A percentile compares a stretch with the other conserved stretches of the same genome.
phyloP scores from a whole-genome alignment of 2,329 filamentous ascomycete species.

The Exophiala calicioides region DNA sequence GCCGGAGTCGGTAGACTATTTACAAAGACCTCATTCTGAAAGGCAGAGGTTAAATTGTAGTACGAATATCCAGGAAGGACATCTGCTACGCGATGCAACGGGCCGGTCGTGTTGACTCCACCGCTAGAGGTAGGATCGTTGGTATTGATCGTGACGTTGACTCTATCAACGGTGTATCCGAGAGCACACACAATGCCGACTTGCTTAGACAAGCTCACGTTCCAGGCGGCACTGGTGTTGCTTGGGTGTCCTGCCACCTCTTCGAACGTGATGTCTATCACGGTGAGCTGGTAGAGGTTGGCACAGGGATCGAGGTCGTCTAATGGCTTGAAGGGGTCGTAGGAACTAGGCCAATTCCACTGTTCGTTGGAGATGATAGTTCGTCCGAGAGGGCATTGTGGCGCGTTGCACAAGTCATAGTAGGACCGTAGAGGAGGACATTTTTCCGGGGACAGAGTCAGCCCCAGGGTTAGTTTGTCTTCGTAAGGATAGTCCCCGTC shows the following conservation, averaged over 20 bases:
- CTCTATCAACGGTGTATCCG: slow-evolving; percentile 15
- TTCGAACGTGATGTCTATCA: slow-evolving; percentile 2
- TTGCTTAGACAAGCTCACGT: slow-evolving; percentile 1
- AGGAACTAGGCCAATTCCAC: not conserved
- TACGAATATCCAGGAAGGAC: slow-evolving; percentile 6
- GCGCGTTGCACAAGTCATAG: not conserved
- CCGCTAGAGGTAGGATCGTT: slow-evolving; percentile 1
- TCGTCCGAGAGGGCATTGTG: not conserved
- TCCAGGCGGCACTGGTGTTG: slow-evolving; percentile 5
- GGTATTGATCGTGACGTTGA: slow-evolving; percentile 22
- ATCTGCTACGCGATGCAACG: slow-evolving; percentile 3
- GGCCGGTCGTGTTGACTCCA: not conserved
- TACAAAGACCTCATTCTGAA: not conserved
- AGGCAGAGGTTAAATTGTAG: slow-evolving; percentile 6
- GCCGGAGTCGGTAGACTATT: slow-evolving; percentile 1
- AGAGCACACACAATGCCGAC: not conserved
- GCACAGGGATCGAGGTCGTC: slow-evolving; percentile 6
- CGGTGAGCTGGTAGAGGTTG: slow-evolving; percentile 1
- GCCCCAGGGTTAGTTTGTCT: slow-evolving; percentile 1
- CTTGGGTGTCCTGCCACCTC: slow-evolving; percentile 1
- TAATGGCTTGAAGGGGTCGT: too few relatives aligned
- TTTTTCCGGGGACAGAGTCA: not conserved
- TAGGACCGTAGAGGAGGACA: slow-evolving; percentile 5
- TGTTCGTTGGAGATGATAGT: not conserved
- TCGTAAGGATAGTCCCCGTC: not conserved